These are phyloP conservation scores for Tulasnella calospora DNA, from an alignment of 768 basidiomycete genomes.

Conservation along the genomic window DNA sequence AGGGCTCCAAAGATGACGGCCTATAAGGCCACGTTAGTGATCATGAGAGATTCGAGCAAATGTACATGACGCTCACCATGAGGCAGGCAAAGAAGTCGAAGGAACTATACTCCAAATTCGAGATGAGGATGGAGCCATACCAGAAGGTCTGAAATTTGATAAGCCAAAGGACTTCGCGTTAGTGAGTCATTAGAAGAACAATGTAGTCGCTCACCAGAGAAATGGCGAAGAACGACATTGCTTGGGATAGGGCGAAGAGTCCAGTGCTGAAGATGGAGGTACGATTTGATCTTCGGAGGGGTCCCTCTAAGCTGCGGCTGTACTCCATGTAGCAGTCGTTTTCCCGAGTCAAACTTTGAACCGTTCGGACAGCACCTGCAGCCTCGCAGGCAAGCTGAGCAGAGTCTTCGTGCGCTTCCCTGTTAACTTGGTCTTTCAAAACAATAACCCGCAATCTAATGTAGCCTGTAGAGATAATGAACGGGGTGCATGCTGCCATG, in stretches of 20 bases:
- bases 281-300: constrained; percentile 59
- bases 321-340: constrained; percentile 66
- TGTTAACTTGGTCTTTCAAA: constrained; percentile 78
- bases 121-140: constrained; percentile 63
- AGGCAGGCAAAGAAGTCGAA: constrained; percentile 68
- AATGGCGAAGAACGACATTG: constrained; percentile 72
- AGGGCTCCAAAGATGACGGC: constrained; percentile 72
- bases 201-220: constrained; percentile 47
- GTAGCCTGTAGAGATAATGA: constrained; percentile 70
- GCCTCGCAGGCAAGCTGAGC: constrained; percentile 91
- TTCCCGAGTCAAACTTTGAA: constrained; percentile 82
- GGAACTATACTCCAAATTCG: constrained; percentile 49
- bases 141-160: constrained; percentile 38
- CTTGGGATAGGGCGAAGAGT: constrained; percentile 70
- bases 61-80: constrained; percentile 47
- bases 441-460: constrained; percentile 85
- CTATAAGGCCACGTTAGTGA: constrained; percentile 37
- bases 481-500: constrained; percentile 56
- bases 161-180: constrained; percentile 36
- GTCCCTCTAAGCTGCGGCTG: constrained; percentile 63
- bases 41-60: no score
- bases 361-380: constrained; percentile 82
- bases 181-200: neutral
- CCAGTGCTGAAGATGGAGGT: constrained; percentile 58
- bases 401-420: constrained; percentile 68